phyloP scores from a whole-genome alignment of 1,284 basidiomycete genomes.

The Gomphus bonarii region DNA sequence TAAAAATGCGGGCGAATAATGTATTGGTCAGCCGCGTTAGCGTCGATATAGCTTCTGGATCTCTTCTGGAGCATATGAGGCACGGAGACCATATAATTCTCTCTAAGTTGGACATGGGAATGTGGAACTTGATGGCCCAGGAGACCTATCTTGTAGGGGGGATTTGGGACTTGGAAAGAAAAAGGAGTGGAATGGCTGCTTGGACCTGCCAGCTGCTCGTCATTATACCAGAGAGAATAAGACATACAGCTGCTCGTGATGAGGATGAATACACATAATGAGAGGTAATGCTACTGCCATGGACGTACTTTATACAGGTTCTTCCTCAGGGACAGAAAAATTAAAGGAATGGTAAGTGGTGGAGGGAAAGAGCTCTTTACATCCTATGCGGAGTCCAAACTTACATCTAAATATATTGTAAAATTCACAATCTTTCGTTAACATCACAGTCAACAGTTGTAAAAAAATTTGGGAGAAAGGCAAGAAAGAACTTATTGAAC shows the following conservation, averaged over 20 bases:
- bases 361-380: neutral
- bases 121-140: neutral
- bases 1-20: neutral
- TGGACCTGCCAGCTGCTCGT: conserved; percentile 1
- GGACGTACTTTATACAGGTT: neutral
- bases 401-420: neutral
- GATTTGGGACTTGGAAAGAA: neutral
- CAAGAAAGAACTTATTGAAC: neutral
- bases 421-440: neutral
- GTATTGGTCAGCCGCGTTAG: neutral
- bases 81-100: neutral
- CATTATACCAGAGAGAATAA: neutral
- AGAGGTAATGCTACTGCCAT: neutral
- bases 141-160: neutral
- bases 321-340: neutral
- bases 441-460: no score
- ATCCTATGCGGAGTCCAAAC: conserved; percentile 1
- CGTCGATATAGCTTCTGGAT: neutral
- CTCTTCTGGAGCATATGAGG: neutral
- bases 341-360: neutral
- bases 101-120: neutral
- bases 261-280: neutral
- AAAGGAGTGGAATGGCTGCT: neutral
- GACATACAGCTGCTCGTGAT: neutral
- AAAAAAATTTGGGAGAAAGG: neutral